Evolutionary conservation across 78 protist genomes (phyloP).

Genomic region (Dictyostelium citrinum): DNA sequence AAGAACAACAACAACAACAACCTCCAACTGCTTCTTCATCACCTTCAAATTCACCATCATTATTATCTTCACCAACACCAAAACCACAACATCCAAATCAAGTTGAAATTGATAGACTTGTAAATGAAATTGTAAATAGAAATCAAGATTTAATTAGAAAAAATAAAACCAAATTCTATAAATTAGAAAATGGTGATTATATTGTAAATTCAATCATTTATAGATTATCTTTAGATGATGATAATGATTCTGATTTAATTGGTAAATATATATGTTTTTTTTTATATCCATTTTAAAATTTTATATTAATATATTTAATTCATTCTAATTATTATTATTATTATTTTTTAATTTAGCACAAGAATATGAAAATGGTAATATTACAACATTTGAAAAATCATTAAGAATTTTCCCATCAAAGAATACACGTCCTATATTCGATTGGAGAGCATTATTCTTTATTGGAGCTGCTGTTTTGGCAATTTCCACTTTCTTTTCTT

Average conservation of each 20-base stretch:
- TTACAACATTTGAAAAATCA: not conserved
- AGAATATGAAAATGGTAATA: not conserved
- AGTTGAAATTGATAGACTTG: not conserved
- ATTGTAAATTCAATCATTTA: not conserved
- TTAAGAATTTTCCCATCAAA: not conserved
- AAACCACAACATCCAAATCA: not conserved
- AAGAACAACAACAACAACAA: not conserved
- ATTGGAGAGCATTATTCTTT: not conserved
- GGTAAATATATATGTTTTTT: not conserved
- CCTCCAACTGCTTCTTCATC: not conserved
- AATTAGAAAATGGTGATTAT: conserved; percentile 5
- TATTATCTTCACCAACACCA: not conserved
- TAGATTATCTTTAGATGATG: not conserved
- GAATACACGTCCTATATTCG: not conserved
- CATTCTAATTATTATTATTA: too few relatives aligned
- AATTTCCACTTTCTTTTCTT: not conserved
- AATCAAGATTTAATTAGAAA: not conserved
- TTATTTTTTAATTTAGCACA: not conserved
- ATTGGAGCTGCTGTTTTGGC: not conserved
- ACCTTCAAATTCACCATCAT: not conserved
- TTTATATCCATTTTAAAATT: too few relatives aligned
- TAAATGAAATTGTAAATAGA: not conserved
- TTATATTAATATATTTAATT: too few relatives aligned
- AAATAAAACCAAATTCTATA: not conserved
- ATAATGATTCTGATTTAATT: not conserved